Evolutionary conservation across 371 early-diverging fungal genomes (phyloP).

Genomic region (Mucor sp.): DNA sequence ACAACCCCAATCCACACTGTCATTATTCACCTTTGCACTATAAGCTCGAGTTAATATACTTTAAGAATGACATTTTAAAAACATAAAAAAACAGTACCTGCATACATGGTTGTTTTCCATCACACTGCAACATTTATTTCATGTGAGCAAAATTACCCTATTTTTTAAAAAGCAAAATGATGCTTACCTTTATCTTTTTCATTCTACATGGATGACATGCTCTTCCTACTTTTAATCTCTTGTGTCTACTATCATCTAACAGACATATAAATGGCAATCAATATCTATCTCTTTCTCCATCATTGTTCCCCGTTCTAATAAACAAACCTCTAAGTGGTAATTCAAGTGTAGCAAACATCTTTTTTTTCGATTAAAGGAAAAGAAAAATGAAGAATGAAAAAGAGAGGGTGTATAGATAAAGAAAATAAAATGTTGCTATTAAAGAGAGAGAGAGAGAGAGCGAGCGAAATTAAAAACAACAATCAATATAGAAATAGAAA

Average conservation of each 20-base stretch:
- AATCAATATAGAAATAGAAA: not conserved
- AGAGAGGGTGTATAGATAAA: not conserved
- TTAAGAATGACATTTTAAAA: not conserved
- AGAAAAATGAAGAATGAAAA: not conserved
- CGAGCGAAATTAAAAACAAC: too few relatives aligned
- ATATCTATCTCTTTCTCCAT: too few relatives aligned
- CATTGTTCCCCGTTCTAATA: too few relatives aligned
- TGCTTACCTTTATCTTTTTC: constrained; percentile 52
- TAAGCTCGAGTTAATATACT: not conserved
- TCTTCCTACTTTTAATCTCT: constrained; percentile 48
- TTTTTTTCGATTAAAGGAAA: not conserved
- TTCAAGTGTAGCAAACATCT: constrained; percentile 52
- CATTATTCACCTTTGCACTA: constrained; percentile 49
- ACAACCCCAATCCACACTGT: too few relatives aligned
- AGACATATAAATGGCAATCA: not conserved
- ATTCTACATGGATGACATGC: constrained; percentile 53
- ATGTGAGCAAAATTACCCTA: not conserved
- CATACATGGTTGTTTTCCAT: constrained; percentile 58
- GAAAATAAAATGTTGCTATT: not conserved
- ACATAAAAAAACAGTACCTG: constrained; percentile 35
- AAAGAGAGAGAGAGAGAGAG: not conserved
- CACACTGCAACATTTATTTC: constrained; percentile 31
- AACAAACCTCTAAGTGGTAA: constrained; percentile 41
- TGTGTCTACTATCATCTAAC: constrained; percentile 50
- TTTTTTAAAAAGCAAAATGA: not conserved